Base-by-base conservation (phyloP, 1,284 basidiomycete species). In the Ganoderma lingzhi region DNA sequence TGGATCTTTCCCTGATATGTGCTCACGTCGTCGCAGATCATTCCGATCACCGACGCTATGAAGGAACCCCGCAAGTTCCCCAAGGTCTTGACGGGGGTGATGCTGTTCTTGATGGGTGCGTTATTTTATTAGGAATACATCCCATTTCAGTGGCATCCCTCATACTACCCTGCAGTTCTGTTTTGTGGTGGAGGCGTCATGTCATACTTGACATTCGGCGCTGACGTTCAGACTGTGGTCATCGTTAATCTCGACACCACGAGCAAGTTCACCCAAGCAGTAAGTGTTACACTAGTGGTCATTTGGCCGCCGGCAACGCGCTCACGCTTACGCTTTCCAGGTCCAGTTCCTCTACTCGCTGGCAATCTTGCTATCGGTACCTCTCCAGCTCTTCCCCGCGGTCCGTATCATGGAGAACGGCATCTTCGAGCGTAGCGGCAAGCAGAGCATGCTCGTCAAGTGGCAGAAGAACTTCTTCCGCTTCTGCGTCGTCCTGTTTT, bases 41-140 rank as follows among this genome's bases (percentile, higher is more conserved):
- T 99, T 74, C 97, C 98, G 14, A 98, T 99, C 76, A 96, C 96
- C 9, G 97, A 99, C 78, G 91, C 96, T 6, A 99, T 99, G 97
- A 86, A 87, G 35, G 94, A 99, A 80, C 98, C 98, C 1, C 90
- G 90, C 76, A 96, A 95, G 81, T 98, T 99, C 86, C 96, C 97
- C 1, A 84, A 82, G 56, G 96, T 94, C 0, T 82, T 99, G 45
- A 93, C 94, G 2, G 94, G 93, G 10, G 97, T 99, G 67, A 99
- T 99, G 96, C 77, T 93, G 12, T 91, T 90, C 78, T 84, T 95
- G 45, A 89, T 92, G 68, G 79, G 89, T 93, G 76, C 64, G 86
- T 76, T 48, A 45, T 45, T 64, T 76, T 48, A 45, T 45, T 64
- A 30, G 42, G n/a, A 23, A 42, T 62, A 32, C 61, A 35, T 23